Evolutionary conservation across 2,329 filamentous ascomycete species (phyloP), one percentile per base, ranked within the genome.

Genomic region (Pseudocercospora vitis): DNA sequence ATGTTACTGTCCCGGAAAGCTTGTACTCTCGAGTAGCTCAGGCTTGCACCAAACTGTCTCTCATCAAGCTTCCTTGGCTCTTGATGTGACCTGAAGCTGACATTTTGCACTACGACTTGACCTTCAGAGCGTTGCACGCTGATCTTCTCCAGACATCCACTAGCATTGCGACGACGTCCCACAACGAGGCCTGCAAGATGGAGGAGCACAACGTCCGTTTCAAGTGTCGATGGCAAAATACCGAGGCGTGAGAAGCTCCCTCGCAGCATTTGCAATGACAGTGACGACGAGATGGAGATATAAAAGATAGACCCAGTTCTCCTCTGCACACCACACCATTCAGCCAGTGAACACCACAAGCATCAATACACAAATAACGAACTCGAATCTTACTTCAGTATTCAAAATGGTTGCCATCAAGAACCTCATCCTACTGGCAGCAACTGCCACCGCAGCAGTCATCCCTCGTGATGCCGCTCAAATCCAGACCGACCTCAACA

Each of bases 401-500:
- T 40, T 21, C 35, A 23, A 40, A 40, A 40, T 40, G 35, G 18
- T 40, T 21, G 14, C 11, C 42, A 46, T 46, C 26, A 29, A 18
- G n/a, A 18, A 14, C 26, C 14, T 46, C 26, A 29, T 46, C 8
- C 24, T 46, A 23, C 18, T 46, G 5, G 29, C 42, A 32, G 29
- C 42, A 46, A 46, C 42, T 46, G 42, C 42, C 14, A 16, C 42
- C 23, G 42, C 42, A 29, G 24, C 18, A 29, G 24, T 46, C n/a
- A 32, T 32, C 26, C 42, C 42, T 31, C 42, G 42, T 9, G 42
- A 29, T 31, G 42, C 35, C 12, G 18, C 35, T 6, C 18, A 40
- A 4, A 19, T 40, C 35, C 35, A 40, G 11, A 40, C 16, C 47
- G 32, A 49, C 23, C 47, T 49, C 21, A 49, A 49, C 32, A 39